Conservation (phyloP, 2,329 filamentous ascomycete genomes). For the Neurospora crassa region DNA sequence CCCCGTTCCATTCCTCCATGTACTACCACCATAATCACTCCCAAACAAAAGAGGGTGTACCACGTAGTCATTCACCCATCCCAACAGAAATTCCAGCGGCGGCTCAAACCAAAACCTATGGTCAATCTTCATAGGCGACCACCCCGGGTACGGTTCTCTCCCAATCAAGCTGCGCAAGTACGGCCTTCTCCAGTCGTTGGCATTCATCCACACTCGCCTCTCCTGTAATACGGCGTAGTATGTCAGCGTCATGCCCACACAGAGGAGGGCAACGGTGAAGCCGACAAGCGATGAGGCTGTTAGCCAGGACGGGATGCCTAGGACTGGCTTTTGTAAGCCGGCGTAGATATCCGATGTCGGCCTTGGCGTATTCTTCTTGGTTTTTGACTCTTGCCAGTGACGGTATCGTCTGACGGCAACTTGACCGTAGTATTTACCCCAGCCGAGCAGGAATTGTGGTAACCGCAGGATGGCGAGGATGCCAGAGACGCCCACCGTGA, state of each 20-base stretch:
- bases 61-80: neutral
- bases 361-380: neutral
- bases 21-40: neutral
- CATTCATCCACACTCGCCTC: slow-evolving; percentile 16
- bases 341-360: neutral
- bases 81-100: neutral
- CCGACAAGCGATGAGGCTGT: slow-evolving; percentile 4
- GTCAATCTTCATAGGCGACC: slow-evolving; percentile 15
- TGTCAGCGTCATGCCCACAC: slow-evolving; percentile 5
- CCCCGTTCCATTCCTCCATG: neutral
- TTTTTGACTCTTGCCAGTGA: neutral
- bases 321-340: neutral
- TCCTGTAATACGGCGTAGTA: slow-evolving; percentile 15
- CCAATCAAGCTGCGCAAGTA: slow-evolving; percentile 14
- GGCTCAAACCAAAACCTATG: slow-evolving; percentile 10
- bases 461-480: neutral
- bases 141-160: slow-evolving; percentile 13
- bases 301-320: neutral
- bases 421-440: neutral
- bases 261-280: slow-evolving; percentile 1
- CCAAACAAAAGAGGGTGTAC: neutral
- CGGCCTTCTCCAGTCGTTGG: slow-evolving; percentile 14
- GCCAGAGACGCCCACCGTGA: neutral
- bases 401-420: neutral
- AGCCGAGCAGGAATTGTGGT: neutral